phyloP scores from a whole-genome alignment of 768 basidiomycete species.

The Mycena capillaripes region DNA sequence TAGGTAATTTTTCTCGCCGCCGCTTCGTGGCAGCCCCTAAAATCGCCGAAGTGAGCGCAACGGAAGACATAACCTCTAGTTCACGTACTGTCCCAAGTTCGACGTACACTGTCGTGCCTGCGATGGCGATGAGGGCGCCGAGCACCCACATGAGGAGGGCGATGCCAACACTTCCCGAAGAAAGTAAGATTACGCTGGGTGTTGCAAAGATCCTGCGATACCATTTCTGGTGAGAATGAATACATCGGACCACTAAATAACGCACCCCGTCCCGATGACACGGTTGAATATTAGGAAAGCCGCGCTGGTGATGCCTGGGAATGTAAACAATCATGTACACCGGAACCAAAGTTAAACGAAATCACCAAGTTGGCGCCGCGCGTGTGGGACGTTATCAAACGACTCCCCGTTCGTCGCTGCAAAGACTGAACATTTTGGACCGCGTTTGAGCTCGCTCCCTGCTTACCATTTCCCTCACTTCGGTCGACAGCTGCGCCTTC shows the following conservation, averaged over 20 bases:
- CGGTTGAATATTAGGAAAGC: conserved; percentile 60
- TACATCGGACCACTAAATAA: not conserved
- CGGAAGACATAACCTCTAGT: not conserved
- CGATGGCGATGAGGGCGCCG: conserved; percentile 55
- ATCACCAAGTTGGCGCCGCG: conserved; percentile 28
- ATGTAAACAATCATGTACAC: not conserved
- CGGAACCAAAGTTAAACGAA: no score
- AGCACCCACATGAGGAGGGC: conserved; percentile 61
- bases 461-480: conserved; percentile 26
- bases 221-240: not conserved
- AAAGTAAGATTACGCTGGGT: conserved; percentile 53
- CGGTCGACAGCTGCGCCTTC: conserved; percentile 37
- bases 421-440: not conserved
- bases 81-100: conserved; percentile 54
- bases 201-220: conserved; percentile 55
- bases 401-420: conserved; percentile 32
- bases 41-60: no score
- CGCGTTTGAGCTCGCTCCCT: not conserved
- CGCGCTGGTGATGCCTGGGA: conserved; percentile 39
- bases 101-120: conserved; percentile 58
- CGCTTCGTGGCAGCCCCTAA: conserved; percentile 73
- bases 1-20: conserved; percentile 82
- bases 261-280: conserved; percentile 59
- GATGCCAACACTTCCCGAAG: conserved; percentile 58
- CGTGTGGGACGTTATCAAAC: conserved; percentile 36